phyloP scores from a whole-genome alignment of 148 eudicot species.

The Rhododendron mucronatum region DNA sequence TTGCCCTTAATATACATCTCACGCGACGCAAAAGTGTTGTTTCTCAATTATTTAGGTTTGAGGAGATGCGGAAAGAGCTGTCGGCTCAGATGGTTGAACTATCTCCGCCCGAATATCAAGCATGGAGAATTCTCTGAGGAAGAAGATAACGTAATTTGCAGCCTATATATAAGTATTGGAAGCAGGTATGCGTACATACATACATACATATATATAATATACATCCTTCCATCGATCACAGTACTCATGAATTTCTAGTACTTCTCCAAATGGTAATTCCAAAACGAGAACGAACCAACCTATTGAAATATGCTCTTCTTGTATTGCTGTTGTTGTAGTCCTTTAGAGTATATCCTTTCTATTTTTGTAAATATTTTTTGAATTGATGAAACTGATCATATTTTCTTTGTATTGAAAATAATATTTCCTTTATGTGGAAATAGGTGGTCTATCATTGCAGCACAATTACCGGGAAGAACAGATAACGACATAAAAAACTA shows the following conservation, averaged over 20 bases:
- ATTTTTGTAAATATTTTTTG: background rate
- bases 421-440: background rate
- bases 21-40: background rate
- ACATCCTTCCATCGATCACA: background rate
- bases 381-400: background rate
- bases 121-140: constrained; percentile 92
- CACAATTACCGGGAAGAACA: constrained; percentile 91
- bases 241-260: background rate
- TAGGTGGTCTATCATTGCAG: constrained; percentile 96
- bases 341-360: background rate
- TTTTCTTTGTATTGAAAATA: background rate
- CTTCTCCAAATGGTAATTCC: background rate
- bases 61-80: constrained; percentile 94
- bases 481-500: constrained; percentile 93
- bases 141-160: constrained; percentile 74
- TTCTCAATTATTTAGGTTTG: constrained; percentile 43
- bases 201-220: background rate
- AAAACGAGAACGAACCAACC: background rate
- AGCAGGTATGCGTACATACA: constrained; percentile 49
- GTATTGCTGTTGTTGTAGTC: background rate
- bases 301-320: background rate
- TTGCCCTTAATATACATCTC: background rate
- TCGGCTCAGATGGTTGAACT: constrained; percentile 82
- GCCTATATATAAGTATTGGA: constrained; percentile 84
- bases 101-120: constrained; percentile 82